Percentiles rank a stretch among this genome's conserved stretches.
Evolutionary conservation across 1,284 basidiomycete genomes (phyloP).

Genomic region (Papiliotrema nemorosa): DNA sequence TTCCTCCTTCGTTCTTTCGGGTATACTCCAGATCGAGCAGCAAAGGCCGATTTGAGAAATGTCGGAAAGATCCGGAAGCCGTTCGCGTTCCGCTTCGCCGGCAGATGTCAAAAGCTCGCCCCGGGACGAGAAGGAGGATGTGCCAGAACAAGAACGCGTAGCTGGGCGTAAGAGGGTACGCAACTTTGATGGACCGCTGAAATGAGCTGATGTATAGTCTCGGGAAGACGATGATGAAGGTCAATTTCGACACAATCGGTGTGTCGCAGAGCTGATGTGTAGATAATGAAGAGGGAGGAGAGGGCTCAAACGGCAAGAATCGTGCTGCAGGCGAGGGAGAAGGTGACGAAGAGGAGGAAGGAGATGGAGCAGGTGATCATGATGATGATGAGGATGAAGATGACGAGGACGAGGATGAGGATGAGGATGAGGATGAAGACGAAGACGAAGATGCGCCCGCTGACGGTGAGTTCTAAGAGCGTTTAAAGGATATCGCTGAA

Average conservation of each 20-base stretch:
- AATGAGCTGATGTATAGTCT: slow-evolving; percentile 20
- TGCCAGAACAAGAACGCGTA: slow-evolving; percentile 3
- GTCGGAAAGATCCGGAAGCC: slow-evolving; percentile 3
- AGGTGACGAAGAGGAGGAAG: slow-evolving; percentile 21
- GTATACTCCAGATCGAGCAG: too few relatives aligned
- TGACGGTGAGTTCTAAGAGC: slow-evolving; percentile 17
- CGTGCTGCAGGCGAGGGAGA: slow-evolving; percentile 12
- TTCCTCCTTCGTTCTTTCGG: too few relatives aligned
- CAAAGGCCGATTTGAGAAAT: background rate
- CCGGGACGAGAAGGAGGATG: background rate
- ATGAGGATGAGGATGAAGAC: slow-evolving; percentile 53
- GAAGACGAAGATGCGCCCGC: slow-evolving; percentile 63
- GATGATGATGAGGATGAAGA: slow-evolving; percentile 35
- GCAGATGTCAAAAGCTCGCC: slow-evolving; percentile 1
- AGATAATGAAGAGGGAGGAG: slow-evolving; percentile 17
- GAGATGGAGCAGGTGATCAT: slow-evolving; percentile 38
- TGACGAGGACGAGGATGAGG: slow-evolving; percentile 56
- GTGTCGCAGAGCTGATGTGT: background rate
- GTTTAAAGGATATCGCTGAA: background rate
- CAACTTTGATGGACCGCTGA: background rate
- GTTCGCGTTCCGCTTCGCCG: background rate
- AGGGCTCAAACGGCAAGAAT: slow-evolving; percentile 9
- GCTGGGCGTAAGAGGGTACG: slow-evolving; percentile 38
- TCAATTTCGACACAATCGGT: slow-evolving; percentile 3
- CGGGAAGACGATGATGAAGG: slow-evolving; percentile 38